These are phyloP conservation scores for Entophlyctis helioformis DNA, from an alignment of 192 early-diverging fungal genomes.

Conservation along the genomic window DNA sequence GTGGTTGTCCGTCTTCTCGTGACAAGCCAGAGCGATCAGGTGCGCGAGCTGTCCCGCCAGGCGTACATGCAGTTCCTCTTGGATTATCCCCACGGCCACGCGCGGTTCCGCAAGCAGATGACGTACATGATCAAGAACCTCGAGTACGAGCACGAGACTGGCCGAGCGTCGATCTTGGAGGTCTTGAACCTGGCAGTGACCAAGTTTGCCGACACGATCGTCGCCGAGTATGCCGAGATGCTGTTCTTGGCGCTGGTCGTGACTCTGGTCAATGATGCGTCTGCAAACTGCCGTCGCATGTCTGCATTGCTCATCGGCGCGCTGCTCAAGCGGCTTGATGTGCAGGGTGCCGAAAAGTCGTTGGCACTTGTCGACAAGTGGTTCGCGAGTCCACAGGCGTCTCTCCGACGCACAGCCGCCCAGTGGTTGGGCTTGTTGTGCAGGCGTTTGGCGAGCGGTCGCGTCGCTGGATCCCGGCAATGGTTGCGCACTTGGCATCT, in stretches of 20 bases:
- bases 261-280: conserved; percentile 82
- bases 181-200: conserved; percentile 66
- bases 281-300: conserved; percentile 85
- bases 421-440: conserved; percentile 78
- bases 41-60: conserved; percentile 73
- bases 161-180: conserved; percentile 81
- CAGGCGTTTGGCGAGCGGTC: conserved; percentile 56
- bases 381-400: conserved; percentile 39
- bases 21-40: conserved; percentile 63
- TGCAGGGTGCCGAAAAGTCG: conserved; percentile 43
- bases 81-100: conserved; percentile 86
- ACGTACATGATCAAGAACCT: conserved; percentile 83
- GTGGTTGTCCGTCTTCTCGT: conserved; percentile 69
- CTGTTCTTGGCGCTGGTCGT: conserved; percentile 80
- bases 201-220: conserved; percentile 66
- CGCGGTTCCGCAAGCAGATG: conserved; percentile 71
- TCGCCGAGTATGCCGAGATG: conserved; percentile 65
- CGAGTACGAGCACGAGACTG: conserved; percentile 82
- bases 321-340: conserved; percentile 53
- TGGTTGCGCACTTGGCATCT: conserved; percentile 1
- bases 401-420: conserved; percentile 63
- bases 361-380: conserved; percentile 67
- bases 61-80: conserved; percentile 83
- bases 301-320: conserved; percentile 58
- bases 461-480: conserved; percentile 7